A percentile compares a stretch with the other conserved stretches of the same genome.
phyloP scores from a whole-genome alignment of 129 eudicot genomes.

The Oenanthe sinensis region DNA sequence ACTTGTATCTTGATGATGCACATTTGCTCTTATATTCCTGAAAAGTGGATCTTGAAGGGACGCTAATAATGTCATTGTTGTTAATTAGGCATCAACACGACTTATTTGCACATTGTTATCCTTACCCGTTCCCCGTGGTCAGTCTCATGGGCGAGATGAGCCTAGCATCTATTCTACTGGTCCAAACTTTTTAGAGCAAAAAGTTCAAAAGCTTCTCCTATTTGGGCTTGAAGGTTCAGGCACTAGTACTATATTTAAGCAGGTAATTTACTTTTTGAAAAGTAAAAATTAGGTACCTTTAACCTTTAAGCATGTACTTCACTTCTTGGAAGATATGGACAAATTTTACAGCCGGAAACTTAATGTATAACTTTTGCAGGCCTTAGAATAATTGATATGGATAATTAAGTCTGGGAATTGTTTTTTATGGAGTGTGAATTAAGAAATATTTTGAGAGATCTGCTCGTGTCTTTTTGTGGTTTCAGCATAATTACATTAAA shows the following conservation, averaged over 20 bases:
- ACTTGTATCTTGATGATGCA: neutral
- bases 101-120: conserved; percentile 63
- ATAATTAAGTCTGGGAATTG: neutral
- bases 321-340: neutral
- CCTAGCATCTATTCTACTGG: conserved; percentile 57
- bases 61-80: conserved; percentile 13
- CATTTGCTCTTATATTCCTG: neutral
- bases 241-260: conserved; percentile 96
- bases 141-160: conserved; percentile 71
- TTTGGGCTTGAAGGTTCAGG: conserved; percentile 92
- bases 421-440: neutral
- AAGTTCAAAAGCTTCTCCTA: conserved; percentile 70
- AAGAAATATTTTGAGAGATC: neutral
- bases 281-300: neutral
- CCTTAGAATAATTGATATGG: neutral
- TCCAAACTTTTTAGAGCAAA: conserved; percentile 77
- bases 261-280: conserved; percentile 33
- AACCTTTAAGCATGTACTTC: neutral
- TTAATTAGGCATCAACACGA: conserved; percentile 69
- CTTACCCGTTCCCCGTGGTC: conserved; percentile 86
- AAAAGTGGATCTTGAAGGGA: conserved; percentile 5
- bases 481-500: neutral
- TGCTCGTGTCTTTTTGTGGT: neutral
- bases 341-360: neutral
- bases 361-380: neutral